Percentiles rank a stretch among this genome's conserved stretches.
These are phyloP conservation scores for Anethum foeniculum DNA, from an alignment of 140 eudicot species.

Conservation along the genomic window DNA sequence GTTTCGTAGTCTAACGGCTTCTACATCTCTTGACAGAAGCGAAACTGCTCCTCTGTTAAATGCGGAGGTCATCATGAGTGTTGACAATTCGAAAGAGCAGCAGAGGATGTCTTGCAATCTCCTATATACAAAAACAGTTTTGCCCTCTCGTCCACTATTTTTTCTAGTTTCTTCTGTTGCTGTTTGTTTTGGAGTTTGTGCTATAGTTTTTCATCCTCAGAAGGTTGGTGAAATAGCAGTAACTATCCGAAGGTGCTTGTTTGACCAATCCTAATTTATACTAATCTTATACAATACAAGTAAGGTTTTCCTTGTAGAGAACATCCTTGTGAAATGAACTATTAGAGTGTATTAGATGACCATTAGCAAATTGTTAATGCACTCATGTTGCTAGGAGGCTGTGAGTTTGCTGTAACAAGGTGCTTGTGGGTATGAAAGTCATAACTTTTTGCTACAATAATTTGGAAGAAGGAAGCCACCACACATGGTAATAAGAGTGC, in stretches of 20 bases:
- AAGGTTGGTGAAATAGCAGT: slow-evolving; percentile 45
- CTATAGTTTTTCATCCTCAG: slow-evolving; percentile 64
- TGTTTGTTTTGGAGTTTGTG: slow-evolving; percentile 77
- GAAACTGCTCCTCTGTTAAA: slow-evolving; percentile 44
- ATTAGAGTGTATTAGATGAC: not conserved
- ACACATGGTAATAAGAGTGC: not conserved
- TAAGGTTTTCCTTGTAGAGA: not conserved
- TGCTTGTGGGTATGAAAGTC: not conserved
- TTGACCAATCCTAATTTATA: slow-evolving; percentile 32
- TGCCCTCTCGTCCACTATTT: slow-evolving; percentile 42
- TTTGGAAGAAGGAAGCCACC: not conserved
- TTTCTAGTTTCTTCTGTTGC: slow-evolving; percentile 37
- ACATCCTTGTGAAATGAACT: not conserved
- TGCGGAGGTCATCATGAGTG: slow-evolving; percentile 41
- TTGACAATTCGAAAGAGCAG: slow-evolving; percentile 28
- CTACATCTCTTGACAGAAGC: slow-evolving; percentile 15
- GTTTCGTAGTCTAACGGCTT: not conserved
- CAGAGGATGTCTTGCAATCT: slow-evolving; percentile 28
- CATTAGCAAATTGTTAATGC: not conserved
- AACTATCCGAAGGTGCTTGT: slow-evolving; percentile 67
- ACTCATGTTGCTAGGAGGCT: not conserved
- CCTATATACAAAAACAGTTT: slow-evolving; percentile 14
- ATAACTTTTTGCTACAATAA: not conserved
- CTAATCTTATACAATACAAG: not conserved
- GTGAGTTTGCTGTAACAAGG: not conserved